Conservation (phyloP, 129 eudicot species). For the Solidago caesia region DNA sequence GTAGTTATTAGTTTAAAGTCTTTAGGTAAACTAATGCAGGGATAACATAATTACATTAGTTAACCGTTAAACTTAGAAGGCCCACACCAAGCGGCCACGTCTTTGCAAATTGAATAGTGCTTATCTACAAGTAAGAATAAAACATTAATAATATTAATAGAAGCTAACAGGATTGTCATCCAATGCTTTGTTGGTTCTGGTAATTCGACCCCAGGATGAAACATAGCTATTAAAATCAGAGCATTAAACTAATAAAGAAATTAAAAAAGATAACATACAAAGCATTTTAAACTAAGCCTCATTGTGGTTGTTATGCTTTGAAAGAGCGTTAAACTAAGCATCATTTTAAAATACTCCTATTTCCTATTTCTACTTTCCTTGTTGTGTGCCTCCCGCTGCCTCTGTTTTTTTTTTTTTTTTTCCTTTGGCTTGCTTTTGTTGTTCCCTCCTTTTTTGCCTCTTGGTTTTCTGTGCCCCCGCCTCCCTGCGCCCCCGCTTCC, state of each 20-base stretch:
- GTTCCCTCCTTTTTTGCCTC: too few species aligned
- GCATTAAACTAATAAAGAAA: background rate
- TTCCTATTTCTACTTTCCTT: background rate
- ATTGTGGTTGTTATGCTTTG: conserved; percentile 4
- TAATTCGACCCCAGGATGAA: conserved; percentile 52
- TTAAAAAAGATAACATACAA: too few species aligned
- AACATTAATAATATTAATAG: conserved; percentile 16
- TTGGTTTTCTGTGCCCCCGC: too few species aligned
- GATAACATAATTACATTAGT: background rate
- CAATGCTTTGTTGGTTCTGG: conserved; percentile 40
- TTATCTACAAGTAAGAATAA: conserved; percentile 53
- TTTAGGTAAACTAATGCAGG: background rate
- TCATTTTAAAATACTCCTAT: too few species aligned
- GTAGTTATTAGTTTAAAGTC: background rate
- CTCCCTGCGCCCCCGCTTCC: too few species aligned
- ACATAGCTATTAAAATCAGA: conserved; percentile 14
- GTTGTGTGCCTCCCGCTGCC: too few species aligned
- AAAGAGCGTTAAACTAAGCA: background rate
- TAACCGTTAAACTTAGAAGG: conserved; percentile 42
- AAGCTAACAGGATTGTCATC: conserved; percentile 47
- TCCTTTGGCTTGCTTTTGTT: too few species aligned
- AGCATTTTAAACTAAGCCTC: conserved; percentile 8
- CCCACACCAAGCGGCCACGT: conserved; percentile 86
- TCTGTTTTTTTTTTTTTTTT: too few species aligned
- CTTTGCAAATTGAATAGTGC: conserved; percentile 90